phyloP scores from a whole-genome alignment of 306 rosid genomes.

The Cucumis hystrix region DNA sequence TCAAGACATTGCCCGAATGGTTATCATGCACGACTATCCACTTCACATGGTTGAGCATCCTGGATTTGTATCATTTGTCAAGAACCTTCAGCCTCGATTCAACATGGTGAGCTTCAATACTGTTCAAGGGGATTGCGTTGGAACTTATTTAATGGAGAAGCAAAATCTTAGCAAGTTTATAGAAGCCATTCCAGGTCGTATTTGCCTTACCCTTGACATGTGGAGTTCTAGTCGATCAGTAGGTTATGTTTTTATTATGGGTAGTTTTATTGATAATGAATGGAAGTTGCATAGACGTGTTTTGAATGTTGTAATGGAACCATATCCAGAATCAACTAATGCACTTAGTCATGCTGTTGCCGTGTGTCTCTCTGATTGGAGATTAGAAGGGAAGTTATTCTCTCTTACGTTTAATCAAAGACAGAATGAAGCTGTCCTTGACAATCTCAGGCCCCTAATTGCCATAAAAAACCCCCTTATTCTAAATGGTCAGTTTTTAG shows the following conservation, averaged over 20 bases:
- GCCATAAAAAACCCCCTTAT: constrained; percentile 66
- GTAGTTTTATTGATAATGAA: constrained; percentile 75
- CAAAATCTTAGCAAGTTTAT: constrained; percentile 45
- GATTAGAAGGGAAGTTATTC: constrained; percentile 59
- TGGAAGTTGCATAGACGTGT: constrained; percentile 80
- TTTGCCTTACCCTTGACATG: constrained; percentile 70
- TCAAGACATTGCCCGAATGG: constrained; percentile 89
- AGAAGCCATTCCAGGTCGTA: constrained; percentile 70
- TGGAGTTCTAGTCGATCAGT: constrained; percentile 82
- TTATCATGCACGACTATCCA: constrained; percentile 93
- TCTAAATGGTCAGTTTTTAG: constrained; percentile 64
- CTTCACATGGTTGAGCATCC: constrained; percentile 96
- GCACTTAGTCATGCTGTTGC: constrained; percentile 79
- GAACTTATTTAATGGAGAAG: constrained; percentile 69
- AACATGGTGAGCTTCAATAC: constrained; percentile 82
- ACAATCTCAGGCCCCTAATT: constrained; percentile 65
- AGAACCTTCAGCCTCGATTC: constrained; percentile 87
- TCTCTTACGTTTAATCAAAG: constrained; percentile 52
- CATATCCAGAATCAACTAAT: constrained; percentile 66
- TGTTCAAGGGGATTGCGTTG: constrained; percentile 92
- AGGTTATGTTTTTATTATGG: constrained; percentile 77
- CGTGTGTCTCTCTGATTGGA: constrained; percentile 89
- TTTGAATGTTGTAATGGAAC: constrained; percentile 94
- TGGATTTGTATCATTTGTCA: constrained; percentile 76
- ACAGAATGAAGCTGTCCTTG: constrained; percentile 36